These are phyloP conservation scores for Shiraia sp. DNA, from an alignment of 2,329 filamentous ascomycete genomes.

Conservation along the genomic window DNA sequence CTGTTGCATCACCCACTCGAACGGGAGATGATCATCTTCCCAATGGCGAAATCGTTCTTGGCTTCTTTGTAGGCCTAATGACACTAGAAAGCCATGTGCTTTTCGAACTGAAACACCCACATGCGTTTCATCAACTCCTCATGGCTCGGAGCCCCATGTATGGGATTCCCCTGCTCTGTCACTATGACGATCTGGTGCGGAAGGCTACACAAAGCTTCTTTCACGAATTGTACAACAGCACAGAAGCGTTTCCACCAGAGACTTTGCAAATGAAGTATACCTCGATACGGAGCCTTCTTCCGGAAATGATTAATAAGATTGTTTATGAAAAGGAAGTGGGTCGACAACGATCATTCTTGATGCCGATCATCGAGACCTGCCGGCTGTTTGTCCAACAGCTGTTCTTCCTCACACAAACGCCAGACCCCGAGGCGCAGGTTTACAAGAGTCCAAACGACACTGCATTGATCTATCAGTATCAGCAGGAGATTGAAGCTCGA, in stretches of 20 bases:
- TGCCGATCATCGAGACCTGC: constrained; percentile 28
- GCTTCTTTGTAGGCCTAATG: constrained; percentile 32
- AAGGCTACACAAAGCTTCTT: constrained; percentile 23
- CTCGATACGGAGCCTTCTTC: constrained; percentile 17
- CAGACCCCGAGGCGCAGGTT: constrained; percentile 23
- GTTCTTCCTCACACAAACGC: constrained; percentile 16
- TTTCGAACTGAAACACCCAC: constrained; percentile 17
- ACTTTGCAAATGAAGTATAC: constrained; percentile 26
- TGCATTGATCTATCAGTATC: constrained; percentile 26
- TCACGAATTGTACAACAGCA: constrained; percentile 26
- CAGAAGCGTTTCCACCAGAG: constrained; percentile 16
- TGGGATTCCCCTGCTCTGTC: constrained; percentile 30
- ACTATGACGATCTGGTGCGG: constrained; percentile 35
- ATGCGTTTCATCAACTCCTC: constrained; percentile 27
- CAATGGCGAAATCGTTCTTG: constrained; percentile 28
- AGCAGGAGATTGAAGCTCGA: constrained; percentile 26
- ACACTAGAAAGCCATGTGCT: constrained; percentile 24
- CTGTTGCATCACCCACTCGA: constrained; percentile 11
- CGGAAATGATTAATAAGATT: constrained; percentile 26
- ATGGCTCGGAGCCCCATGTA: constrained; percentile 23
- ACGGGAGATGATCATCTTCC: constrained; percentile 19
- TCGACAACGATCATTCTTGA: constrained; percentile 26
- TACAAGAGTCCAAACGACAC: constrained; percentile 26
- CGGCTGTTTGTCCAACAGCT: constrained; percentile 24
- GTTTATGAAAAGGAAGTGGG: constrained; percentile 26